Evolutionary conservation across 208 protist species (phyloP), one percentile per base, ranked within the genome.

Genomic region (Trichomonas vaginalis): DNA sequence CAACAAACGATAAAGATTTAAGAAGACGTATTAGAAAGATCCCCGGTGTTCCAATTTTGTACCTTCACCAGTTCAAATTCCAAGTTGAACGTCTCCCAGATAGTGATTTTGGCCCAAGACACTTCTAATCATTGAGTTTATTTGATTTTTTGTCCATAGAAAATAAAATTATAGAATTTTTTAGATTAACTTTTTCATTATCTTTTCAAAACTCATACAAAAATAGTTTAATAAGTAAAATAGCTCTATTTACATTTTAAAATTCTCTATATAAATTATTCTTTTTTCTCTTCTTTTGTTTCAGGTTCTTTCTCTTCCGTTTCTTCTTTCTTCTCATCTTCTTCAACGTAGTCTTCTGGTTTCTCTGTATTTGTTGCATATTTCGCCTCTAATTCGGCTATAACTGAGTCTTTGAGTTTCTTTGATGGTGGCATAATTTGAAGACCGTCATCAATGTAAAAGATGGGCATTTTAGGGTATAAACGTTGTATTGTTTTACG

Each of bases 21-120:
- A 99, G 99, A 96, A 97, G 99, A 61, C 95, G 97, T 21, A 96
- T 98, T 42, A 97, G 99, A 49, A 99, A 99, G 97, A 98, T 99
- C 47, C 99, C 99, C 21, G 99, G 99, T 83, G 99, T 99, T 37
- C 99, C 99, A 0, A 99, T 99, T 96, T 99, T 99, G 97, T 99
- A 98, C 97, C 99, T 99, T 88, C 97, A 98, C 45, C 98, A 98
- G 92, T 98, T 99, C 79, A 98, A 98, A 96, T 99, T 99, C 97
- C 98, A 98, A 27, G 98, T 99, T 96, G 99, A 99, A 96, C 97
- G 99, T 40, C 97, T 99, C 96, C 99, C 99, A 12, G 99, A 99
- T 47, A 92, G 86, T 51, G 86, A 92, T 92, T 92, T 45, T 51
- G 86, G 86, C 6, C 40, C 45, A 51, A 23, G 14, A 15, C 86